Evolutionary conservation across 192 early-diverging fungal species (phyloP).

Genomic region (Lobosporangium transversale): DNA sequence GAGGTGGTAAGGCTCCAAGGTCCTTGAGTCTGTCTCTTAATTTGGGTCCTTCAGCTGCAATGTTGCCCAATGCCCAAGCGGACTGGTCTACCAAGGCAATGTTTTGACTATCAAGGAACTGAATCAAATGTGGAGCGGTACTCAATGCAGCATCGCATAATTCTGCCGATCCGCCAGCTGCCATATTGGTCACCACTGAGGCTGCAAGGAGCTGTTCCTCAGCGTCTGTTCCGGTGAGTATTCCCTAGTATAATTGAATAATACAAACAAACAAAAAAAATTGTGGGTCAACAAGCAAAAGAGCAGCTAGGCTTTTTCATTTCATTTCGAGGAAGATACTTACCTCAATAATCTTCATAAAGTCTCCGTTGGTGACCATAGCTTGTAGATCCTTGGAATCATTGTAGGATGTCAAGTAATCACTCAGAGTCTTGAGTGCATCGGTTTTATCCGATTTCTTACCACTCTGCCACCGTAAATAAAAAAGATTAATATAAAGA

Average conservation of each 20-base stretch:
- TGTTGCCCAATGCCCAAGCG: conserved; percentile 93
- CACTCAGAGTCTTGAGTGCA: conserved; percentile 56
- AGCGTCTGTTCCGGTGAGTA: conserved; percentile 56
- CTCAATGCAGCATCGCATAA: conserved; percentile 56
- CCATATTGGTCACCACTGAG: conserved; percentile 72
- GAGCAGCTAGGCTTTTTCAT: no score
- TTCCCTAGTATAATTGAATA: conserved; percentile 33
- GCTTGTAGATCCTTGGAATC: conserved; percentile 57
- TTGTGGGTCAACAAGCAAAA: no score
- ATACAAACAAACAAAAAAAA: no score
- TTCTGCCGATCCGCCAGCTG: conserved; percentile 58
- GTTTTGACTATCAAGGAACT: conserved; percentile 57
- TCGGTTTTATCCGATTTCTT: conserved; percentile 36
- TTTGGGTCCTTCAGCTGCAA: conserved; percentile 85
- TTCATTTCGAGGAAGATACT: no score
- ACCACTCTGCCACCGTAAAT: conserved; percentile 40
- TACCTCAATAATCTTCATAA: conserved; percentile 54
- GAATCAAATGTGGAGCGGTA: conserved; percentile 61
- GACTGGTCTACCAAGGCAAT: conserved; percentile 84
- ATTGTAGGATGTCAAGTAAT: conserved; percentile 56
- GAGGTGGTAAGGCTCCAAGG: conserved; percentile 77
- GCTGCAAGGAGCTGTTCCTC: conserved; percentile 65
- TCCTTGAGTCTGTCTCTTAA: conserved; percentile 80
- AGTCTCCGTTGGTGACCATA: conserved; percentile 53
- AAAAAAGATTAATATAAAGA: not conserved